Percentiles rank a stretch among this genome's conserved stretches.
Conservation (phyloP, 495 filamentous ascomycete species). For the Endocarpon pusillum region DNA sequence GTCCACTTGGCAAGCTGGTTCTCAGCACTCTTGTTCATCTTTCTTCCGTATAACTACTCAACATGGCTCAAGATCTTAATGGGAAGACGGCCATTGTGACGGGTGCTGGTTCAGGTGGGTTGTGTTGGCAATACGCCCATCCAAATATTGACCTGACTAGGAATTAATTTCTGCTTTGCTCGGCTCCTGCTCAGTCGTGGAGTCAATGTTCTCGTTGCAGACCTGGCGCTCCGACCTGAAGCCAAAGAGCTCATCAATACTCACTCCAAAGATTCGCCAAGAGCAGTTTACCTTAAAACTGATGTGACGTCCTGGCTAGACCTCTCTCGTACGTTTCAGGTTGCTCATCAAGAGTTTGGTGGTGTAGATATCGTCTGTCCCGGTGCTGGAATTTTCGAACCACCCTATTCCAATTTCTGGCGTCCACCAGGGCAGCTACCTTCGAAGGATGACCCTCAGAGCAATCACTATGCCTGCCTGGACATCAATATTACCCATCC, state of each 20-base stretch:
- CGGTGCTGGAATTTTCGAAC: constrained; percentile 54
- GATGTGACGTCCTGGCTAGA: constrained; percentile 45
- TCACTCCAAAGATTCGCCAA: constrained; percentile 15
- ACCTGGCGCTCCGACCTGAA: constrained; percentile 46
- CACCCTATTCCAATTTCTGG: constrained; percentile 52
- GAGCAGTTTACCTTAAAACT: constrained; percentile 36
- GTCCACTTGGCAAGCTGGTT: no score
- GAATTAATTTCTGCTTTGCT: constrained; percentile 42
- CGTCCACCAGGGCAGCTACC: constrained; percentile 34
- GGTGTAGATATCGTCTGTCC: constrained; percentile 48
- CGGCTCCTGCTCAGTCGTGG: constrained; percentile 36
- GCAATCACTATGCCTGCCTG: constrained; percentile 35
- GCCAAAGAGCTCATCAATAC: constrained; percentile 38
- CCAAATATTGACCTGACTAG: no score
- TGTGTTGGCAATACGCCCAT: no score
- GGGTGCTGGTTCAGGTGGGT: no score
- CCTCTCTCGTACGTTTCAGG: constrained; percentile 39
- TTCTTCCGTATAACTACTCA: no score
- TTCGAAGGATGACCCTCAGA: constrained; percentile 29
- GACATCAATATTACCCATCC: constrained; percentile 58
- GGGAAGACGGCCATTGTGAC: no score
- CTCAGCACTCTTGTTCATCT: no score
- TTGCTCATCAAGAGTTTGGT: constrained; percentile 35
- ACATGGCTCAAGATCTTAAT: no score
- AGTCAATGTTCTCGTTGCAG: constrained; percentile 51